A percentile compares a stretch with the other conserved stretches of the same genome.
These are phyloP conservation scores for Fusarium nisikadoi DNA, from an alignment of 2,329 filamentous ascomycete species.

Conservation along the genomic window DNA sequence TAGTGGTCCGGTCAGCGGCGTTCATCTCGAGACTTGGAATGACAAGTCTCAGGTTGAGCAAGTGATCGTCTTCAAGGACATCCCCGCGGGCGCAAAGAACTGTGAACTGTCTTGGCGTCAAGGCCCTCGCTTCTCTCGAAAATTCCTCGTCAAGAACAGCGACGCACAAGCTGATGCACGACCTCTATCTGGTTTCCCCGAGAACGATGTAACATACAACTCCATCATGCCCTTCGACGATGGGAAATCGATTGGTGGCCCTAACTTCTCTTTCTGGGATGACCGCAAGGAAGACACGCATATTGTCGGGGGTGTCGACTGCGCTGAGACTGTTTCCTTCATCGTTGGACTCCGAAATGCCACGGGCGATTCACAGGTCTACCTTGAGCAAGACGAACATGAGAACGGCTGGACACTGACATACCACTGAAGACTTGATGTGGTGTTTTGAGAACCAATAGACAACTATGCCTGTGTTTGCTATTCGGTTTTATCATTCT, in stretches of 20 bases:
- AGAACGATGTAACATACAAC: conserved; percentile 33
- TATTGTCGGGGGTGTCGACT: conserved; percentile 38
- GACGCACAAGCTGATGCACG: conserved; percentile 39
- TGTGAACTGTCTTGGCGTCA: conserved; percentile 49
- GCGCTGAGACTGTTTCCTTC: conserved; percentile 44
- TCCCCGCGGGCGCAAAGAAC: conserved; percentile 43
- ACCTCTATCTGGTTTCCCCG: conserved; percentile 43
- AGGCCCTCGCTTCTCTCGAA: conserved; percentile 50
- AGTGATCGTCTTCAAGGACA: conserved; percentile 47
- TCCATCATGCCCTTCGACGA: conserved; percentile 40
- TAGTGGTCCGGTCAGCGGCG: conserved; percentile 18
- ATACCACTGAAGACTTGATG: conserved; percentile 7
- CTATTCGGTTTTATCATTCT: not conserved
- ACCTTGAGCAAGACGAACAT: conserved; percentile 44
- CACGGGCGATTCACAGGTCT: conserved; percentile 42
- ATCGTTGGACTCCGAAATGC: conserved; percentile 37
- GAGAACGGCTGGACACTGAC: conserved; percentile 44
- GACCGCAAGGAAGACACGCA: conserved; percentile 26
- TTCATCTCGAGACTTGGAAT: conserved; percentile 40
- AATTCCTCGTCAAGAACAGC: conserved; percentile 49
- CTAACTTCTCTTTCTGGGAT: conserved; percentile 49
- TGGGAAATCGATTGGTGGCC: conserved; percentile 22
- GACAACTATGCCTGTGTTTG: not conserved
- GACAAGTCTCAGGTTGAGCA: conserved; percentile 45
- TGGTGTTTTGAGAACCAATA: not conserved